Percentiles rank a stretch among this genome's conserved stretches.
These are phyloP conservation scores for Aquanectria penicillioides DNA, from an alignment of 2,329 filamentous ascomycete species.

Conservation along the genomic window DNA sequence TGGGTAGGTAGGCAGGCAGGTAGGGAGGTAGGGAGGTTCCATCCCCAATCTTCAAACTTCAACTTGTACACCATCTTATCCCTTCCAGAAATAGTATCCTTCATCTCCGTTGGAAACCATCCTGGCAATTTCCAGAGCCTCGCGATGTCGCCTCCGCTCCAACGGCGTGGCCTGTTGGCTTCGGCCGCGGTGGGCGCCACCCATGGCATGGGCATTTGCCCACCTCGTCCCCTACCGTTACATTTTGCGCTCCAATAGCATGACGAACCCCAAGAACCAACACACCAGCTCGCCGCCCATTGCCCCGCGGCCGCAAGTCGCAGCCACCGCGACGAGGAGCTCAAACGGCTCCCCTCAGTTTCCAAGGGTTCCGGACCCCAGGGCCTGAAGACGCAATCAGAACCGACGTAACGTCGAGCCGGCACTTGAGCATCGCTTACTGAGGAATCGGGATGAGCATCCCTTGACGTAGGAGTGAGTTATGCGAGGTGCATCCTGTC, in stretches of 20 bases:
- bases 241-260: constrained; percentile 23
- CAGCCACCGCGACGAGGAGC: constrained; percentile 6
- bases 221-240: not conserved
- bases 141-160: not conserved
- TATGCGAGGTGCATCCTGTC: constrained; percentile 1
- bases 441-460: not conserved
- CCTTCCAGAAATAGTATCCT: not conserved
- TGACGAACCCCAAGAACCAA: not conserved
- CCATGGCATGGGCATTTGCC: not conserved
- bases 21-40: no score
- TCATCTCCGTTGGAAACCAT: not conserved
- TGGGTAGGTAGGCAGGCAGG: constrained; percentile 1
- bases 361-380: not conserved
- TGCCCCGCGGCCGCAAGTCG: not conserved
- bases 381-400: not conserved
- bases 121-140: not conserved
- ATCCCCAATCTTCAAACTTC: no score
- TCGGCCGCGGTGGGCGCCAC: not conserved
- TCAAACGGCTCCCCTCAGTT: not conserved
- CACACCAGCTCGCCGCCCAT: not conserved
- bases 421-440: constrained; percentile 7
- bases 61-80: not conserved
- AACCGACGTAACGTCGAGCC: constrained; percentile 12
- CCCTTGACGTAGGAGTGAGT: not conserved
- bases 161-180: constrained; percentile 5